Evolutionary conservation across 1,284 basidiomycete genomes (phyloP), one percentile per base, ranked within the genome.

Genomic region (Amylostereum areolatum): DNA sequence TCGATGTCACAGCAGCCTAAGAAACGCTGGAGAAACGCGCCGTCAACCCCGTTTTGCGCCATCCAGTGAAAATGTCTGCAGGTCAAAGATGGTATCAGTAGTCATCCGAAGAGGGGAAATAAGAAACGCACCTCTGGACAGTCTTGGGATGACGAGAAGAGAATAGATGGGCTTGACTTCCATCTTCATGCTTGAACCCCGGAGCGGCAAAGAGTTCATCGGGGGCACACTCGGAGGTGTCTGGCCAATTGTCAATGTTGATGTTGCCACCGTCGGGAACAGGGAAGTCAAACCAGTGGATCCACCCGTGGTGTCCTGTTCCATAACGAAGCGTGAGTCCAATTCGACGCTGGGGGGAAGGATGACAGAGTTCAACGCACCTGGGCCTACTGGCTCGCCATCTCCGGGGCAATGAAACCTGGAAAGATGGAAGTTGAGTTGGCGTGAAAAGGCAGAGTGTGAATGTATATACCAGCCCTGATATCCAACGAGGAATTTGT

Each of bases 401-500:
- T 87, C 84, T 29, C 80, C 81, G 3, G 69, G 64, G 58, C 83
- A 86, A n/a, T 80, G 82, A 59, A 85, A 87, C 83, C 83, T 85
- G 57, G 18, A 34, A 32, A 33, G 1, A 28, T 36, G 10, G 32
- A 50, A 50, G 35, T 39, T 28, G 48, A 40, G 32, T n/a, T 12
- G 36, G 3, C 44, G 35, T 36, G 18, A 10, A 5, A 3, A 9
- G 10, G 12, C n/a, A 29, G 24, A 48, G 43, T 18, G 30, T n/a
- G 12, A 36, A 5, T 12, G 63, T 61, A 62, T 83, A 51, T 60
- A 87, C 88, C 88, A 90, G 62, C 86, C 88, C 64, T 90, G 88
- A 60, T 91, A 90, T 28, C 88, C 88, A 0, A 89, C 85, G 25
- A 91, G 66, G 59, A 89, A 81, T 60, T 90, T 91, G 66, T 88